These are phyloP conservation scores for Amylostereum areolatum DNA, from an alignment of 1,284 basidiomycete species.

Conservation along the genomic window DNA sequence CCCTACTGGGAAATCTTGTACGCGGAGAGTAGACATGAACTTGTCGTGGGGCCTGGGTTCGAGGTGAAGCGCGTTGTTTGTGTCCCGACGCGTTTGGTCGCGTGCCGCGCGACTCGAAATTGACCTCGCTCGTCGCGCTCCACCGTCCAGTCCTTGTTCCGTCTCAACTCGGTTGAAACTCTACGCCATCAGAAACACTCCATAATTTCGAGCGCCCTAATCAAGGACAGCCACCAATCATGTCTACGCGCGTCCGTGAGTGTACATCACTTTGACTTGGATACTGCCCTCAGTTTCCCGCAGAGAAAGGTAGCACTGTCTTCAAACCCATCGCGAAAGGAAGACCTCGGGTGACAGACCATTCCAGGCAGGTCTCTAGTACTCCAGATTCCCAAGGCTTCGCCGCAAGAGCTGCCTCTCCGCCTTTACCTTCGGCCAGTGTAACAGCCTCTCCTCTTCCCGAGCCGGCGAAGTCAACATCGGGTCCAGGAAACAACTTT, in stretches of 20 bases:
- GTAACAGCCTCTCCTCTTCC: background rate
- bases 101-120: too few relatives aligned
- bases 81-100: constrained; percentile 6
- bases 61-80: constrained; percentile 24
- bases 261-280: constrained; percentile 16
- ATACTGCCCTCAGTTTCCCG: constrained; percentile 1
- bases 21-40: too few relatives aligned
- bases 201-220: too few relatives aligned
- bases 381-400: constrained; percentile 22
- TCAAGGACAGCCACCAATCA: too few relatives aligned
- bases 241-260: constrained; percentile 77
- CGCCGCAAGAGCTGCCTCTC: background rate
- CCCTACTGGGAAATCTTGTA: constrained; percentile 47
- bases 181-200: too few relatives aligned
- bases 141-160: too few relatives aligned
- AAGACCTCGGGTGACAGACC: constrained; percentile 33
- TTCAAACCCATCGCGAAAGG: constrained; percentile 62
- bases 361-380: constrained; percentile 30
- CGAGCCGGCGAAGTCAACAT: background rate
- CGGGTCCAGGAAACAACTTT: background rate
- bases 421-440: background rate
- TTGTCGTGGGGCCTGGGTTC: too few relatives aligned
- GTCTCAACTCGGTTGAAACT: constrained; percentile 2
- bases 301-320: constrained; percentile 67
- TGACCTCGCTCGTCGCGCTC: too few relatives aligned